Percentiles rank a stretch among this genome's conserved stretches.
Conservation (phyloP, 106 monocot species). For the Amphibolis antarctica region DNA sequence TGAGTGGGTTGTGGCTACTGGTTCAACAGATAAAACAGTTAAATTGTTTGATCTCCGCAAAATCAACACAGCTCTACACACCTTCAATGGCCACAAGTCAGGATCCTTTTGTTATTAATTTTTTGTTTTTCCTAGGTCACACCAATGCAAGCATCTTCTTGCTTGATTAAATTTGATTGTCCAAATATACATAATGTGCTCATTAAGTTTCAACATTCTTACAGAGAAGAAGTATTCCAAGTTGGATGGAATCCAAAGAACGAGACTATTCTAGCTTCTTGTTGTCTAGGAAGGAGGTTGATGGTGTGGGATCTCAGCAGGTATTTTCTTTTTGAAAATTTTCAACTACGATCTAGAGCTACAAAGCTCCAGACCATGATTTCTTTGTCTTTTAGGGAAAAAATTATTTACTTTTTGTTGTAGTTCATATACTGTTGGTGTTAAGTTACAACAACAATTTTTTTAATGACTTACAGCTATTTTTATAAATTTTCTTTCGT, state of each 20-base stretch:
- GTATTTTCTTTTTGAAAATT: conserved; percentile 19
- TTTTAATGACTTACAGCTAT: no score
- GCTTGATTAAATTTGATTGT: background rate
- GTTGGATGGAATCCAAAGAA: conserved; percentile 98
- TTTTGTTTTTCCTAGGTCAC: background rate
- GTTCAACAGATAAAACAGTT: conserved; percentile 98
- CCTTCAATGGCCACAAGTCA: conserved; percentile 89
- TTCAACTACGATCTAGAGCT: no score
- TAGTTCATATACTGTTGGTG: no score
- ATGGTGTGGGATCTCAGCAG: conserved; percentile 99
- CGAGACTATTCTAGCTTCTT: conserved; percentile 93
- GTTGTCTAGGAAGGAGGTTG: conserved; percentile 91
- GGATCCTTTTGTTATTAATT: conserved; percentile 4
- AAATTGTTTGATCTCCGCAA: conserved; percentile 97
- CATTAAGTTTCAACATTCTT: background rate
- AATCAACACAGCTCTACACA: conserved; percentile 54
- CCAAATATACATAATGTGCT: background rate
- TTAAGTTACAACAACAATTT: no score
- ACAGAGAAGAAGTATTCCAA: conserved; percentile 97
- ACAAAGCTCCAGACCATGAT: no score
- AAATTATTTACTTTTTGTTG: no score
- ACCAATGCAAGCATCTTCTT: background rate
- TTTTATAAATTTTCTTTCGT: no score
- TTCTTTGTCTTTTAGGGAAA: no score
- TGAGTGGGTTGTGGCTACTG: conserved; percentile 98